Conservation (phyloP, 2,329 filamentous ascomycete species). For the Fusarium praegraminearum region DNA sequence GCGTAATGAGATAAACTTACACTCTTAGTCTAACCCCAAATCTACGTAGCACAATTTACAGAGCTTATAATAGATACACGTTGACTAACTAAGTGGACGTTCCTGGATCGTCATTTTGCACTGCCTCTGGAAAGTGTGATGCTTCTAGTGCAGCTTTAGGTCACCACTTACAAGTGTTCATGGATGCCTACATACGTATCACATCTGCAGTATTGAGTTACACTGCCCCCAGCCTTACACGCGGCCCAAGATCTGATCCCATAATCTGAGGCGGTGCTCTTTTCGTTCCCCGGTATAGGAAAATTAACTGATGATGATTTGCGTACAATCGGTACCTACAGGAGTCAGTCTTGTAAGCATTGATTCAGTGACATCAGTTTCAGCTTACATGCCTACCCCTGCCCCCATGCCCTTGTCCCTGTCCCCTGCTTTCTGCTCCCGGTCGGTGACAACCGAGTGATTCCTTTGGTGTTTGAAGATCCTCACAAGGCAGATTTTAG, state of each 20-base stretch:
- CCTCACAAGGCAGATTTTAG: constrained; percentile 36
- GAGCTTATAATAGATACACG: constrained; percentile 35
- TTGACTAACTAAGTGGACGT: neutral
- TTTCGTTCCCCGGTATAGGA: constrained; percentile 2
- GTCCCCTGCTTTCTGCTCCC: constrained; percentile 1
- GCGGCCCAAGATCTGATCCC: constrained; percentile 45
- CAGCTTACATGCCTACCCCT: constrained; percentile 26
- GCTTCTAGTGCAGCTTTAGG: constrained; percentile 19
- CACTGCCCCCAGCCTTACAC: constrained; percentile 48
- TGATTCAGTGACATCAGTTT: constrained; percentile 44
- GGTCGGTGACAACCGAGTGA: constrained; percentile 21
- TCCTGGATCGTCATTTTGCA: constrained; percentile 34
- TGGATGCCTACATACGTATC: constrained; percentile 2
- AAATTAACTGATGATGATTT: constrained; percentile 8
- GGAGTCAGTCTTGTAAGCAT: neutral
- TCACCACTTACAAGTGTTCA: neutral
- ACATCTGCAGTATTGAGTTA: constrained; percentile 14
- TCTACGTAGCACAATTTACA: neutral
- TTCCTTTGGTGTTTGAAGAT: constrained; percentile 28
- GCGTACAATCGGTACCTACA: neutral
- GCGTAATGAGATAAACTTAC: neutral
- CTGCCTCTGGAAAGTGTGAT: constrained; percentile 35
- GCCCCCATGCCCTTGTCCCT: neutral
- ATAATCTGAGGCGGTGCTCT: constrained; percentile 43
- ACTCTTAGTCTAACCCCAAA: constrained; percentile 4